Conservation (phyloP, 108 stramenopile genomes). For the Fragilaria crotonensis region DNA sequence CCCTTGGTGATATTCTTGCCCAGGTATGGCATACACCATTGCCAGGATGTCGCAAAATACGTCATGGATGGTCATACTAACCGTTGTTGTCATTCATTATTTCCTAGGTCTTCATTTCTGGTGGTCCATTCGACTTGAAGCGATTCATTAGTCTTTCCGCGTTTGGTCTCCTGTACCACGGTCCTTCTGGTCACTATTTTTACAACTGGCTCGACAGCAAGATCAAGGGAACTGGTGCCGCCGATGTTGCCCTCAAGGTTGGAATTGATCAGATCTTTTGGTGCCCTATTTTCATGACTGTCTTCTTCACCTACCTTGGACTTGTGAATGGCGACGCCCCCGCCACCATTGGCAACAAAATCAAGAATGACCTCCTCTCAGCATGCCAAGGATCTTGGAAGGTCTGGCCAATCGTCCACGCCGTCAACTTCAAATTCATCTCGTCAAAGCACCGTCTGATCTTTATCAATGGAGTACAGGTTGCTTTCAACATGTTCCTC, state of each 20-base stretch:
- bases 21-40: conserved; percentile 86
- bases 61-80: too few species aligned
- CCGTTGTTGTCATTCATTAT: too few species aligned
- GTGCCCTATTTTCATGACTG: conserved; percentile 95
- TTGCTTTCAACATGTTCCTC: conserved; percentile 98
- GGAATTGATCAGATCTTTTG: conserved; percentile 92
- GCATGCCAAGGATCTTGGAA: conserved; percentile 97
- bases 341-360: conserved; percentile 78
- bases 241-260: conserved; percentile 84
- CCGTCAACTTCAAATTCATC: conserved; percentile 96
- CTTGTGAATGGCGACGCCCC: conserved; percentile 87
- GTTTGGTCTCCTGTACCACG: conserved; percentile 97
- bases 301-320: conserved; percentile 98
- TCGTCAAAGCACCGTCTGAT: conserved; percentile 92
- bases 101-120: conserved; percentile 81
- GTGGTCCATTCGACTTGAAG: conserved; percentile 88
- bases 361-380: conserved; percentile 86
- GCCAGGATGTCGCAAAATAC: too few species aligned
- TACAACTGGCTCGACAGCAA: conserved; percentile 94
- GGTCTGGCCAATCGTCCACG: conserved; percentile 95
- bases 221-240: conserved; percentile 76
- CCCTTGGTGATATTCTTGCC: conserved; percentile 91
- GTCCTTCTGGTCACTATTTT: conserved; percentile 97
- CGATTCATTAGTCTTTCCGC: conserved; percentile 88
- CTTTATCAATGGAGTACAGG: conserved; percentile 96